Evolutionary conservation across 2,329 filamentous ascomycete species (phyloP).

Genomic region (Diaporthe sp.): DNA sequence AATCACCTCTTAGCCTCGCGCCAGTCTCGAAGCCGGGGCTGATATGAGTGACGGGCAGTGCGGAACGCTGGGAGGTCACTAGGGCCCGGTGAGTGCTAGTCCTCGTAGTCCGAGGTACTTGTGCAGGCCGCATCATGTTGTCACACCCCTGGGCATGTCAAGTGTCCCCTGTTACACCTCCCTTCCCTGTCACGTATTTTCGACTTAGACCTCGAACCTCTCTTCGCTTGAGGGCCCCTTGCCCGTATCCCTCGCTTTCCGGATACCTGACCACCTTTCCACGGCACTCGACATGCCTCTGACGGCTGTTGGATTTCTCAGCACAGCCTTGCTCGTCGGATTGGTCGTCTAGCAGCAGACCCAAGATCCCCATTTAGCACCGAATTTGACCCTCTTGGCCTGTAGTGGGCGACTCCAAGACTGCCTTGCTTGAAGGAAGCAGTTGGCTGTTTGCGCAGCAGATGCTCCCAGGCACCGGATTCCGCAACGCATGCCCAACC

Average conservation of each 20-base stretch:
- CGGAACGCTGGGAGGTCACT: slow-evolving; percentile 18
- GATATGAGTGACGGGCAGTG: slow-evolving; percentile 30
- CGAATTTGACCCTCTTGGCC: slow-evolving; percentile 12
- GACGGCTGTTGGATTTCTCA: neutral
- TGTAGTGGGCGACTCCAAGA: neutral
- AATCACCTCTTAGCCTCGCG: slow-evolving; percentile 25
- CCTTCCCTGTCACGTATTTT: slow-evolving; percentile 32
- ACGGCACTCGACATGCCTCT: neutral
- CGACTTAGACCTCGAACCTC: slow-evolving; percentile 26
- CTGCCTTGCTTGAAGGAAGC: neutral
- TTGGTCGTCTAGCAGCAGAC: slow-evolving; percentile 15
- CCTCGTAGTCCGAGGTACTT: slow-evolving; percentile 32
- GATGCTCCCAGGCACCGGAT: slow-evolving; percentile 5
- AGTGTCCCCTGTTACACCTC: slow-evolving; percentile 16
- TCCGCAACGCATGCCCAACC: slow-evolving; percentile 1
- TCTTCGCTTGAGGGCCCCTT: slow-evolving; percentile 2
- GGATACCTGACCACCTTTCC: slow-evolving; percentile 4
- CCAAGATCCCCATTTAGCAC: neutral
- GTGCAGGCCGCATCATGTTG: slow-evolving; percentile 30
- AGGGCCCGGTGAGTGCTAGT: slow-evolving; percentile 25
- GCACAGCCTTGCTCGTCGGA: slow-evolving; percentile 1
- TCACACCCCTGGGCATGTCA: slow-evolving; percentile 29
- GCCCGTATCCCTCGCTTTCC: slow-evolving; percentile 25
- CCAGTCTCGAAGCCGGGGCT: slow-evolving; percentile 29
- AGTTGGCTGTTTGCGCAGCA: neutral